phyloP scores from a whole-genome alignment of 2,329 filamentous ascomycete species.

The Cryphonectria parasitica region DNA sequence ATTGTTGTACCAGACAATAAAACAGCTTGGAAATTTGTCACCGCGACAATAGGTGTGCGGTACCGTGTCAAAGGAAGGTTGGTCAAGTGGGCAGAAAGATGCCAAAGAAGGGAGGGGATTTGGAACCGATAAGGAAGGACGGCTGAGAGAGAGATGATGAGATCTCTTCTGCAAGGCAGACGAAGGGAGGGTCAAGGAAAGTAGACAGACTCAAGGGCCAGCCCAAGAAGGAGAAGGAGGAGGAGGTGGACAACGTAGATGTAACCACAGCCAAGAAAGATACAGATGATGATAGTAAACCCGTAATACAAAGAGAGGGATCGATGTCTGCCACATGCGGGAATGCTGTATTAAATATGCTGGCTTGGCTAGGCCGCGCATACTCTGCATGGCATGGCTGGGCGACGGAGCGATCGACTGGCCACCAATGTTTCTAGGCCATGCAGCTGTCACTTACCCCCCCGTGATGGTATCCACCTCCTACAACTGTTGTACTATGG shows the following conservation, averaged over 20 bases:
- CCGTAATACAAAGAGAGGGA: not conserved
- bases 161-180: not conserved
- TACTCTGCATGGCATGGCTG: slow-evolving; percentile 14
- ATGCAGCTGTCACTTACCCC: slow-evolving; percentile 6
- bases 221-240: not conserved
- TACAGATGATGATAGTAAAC: slow-evolving; percentile 3
- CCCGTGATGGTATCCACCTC: slow-evolving; percentile 7
- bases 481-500: not conserved
- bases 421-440: slow-evolving; percentile 17
- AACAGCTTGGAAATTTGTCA: slow-evolving; percentile 19
- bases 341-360: slow-evolving; percentile 30
- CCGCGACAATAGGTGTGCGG: slow-evolving; percentile 28
- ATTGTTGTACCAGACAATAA: slow-evolving; percentile 32
- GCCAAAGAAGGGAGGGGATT: not conserved
- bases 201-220: slow-evolving; percentile 20
- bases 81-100: slow-evolving; percentile 25
- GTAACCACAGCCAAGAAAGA: slow-evolving; percentile 5
- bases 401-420: slow-evolving; percentile 8
- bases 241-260: not conserved
- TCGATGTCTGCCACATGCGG: slow-evolving; percentile 20
- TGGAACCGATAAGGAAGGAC: slow-evolving; percentile 40
- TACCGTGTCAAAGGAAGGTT: slow-evolving; percentile 24
- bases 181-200: slow-evolving; percentile 15
- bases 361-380: slow-evolving; percentile 18
- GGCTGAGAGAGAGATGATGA: slow-evolving; percentile 28